phyloP scores from a whole-genome alignment of 768 basidiomycete genomes.

The Trametopsis cervina region DNA sequence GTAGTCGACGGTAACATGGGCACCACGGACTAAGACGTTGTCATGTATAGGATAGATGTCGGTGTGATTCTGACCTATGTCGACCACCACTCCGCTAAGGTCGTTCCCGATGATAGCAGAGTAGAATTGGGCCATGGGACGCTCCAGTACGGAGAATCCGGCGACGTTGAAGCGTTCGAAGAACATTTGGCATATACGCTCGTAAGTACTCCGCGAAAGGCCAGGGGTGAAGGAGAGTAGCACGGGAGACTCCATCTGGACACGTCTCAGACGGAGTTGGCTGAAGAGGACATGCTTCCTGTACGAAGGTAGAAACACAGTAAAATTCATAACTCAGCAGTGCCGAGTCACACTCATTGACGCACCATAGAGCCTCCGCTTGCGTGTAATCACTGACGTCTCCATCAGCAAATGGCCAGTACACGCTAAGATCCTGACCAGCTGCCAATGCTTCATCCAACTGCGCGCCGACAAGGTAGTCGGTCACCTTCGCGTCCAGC shows the following conservation, averaged over 20 bases:
- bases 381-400: conserved; percentile 74
- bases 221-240: conserved; percentile 64
- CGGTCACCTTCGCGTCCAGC: conserved; percentile 47
- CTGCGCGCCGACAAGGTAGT: conserved; percentile 77
- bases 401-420: conserved; percentile 78
- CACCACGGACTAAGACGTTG: conserved; percentile 50
- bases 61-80: conserved; percentile 70
- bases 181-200: conserved; percentile 75
- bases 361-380: conserved; percentile 86
- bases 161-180: conserved; percentile 93
- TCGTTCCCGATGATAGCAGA: conserved; percentile 46
- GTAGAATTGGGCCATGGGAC: conserved; percentile 80
- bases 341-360: conserved; percentile 9
- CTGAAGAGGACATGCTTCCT: conserved; percentile 86
- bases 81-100: conserved; percentile 71
- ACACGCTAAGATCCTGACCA: conserved; percentile 66
- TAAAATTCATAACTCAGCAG: background rate
- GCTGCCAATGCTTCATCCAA: conserved; percentile 75
- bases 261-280: conserved; percentile 66
- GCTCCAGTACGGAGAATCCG: conserved; percentile 72
- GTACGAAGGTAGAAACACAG: conserved; percentile 10
- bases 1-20: conserved; percentile 49
- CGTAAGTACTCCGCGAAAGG: conserved; percentile 59
- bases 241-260: conserved; percentile 84
- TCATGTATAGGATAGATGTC: conserved; percentile 78